These are phyloP conservation scores for Tulasnella sp. DNA, from an alignment of 768 basidiomycete species.

Conservation along the genomic window DNA sequence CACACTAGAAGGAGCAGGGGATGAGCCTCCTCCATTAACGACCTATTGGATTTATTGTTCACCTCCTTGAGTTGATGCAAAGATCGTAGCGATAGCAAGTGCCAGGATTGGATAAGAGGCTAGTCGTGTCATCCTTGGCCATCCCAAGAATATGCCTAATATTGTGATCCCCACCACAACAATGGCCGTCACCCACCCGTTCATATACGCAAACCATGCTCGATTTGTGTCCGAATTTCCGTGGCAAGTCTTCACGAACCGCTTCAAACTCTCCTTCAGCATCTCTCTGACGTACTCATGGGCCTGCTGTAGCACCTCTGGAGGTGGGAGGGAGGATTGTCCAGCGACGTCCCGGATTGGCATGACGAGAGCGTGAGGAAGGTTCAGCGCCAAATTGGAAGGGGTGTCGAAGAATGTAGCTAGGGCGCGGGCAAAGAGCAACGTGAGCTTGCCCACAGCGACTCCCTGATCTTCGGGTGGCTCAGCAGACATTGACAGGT, in stretches of 20 bases:
- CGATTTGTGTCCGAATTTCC: constrained; percentile 17
- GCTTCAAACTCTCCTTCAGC: background rate
- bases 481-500: background rate
- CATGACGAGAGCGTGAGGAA: background rate
- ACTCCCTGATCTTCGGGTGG: background rate
- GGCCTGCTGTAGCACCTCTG: background rate
- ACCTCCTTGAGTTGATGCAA: constrained; percentile 18
- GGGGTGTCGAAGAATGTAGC: background rate
- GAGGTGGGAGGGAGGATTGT: background rate
- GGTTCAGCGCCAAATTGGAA: constrained; percentile 9
- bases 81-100: constrained; percentile 16
- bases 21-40: too few species aligned
- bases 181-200: constrained; percentile 10
- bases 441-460: background rate
- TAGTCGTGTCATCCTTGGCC: constrained; percentile 1
- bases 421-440: background rate
- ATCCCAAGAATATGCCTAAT: background rate
- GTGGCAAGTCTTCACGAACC: background rate
- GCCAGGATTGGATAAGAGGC: constrained; percentile 17
- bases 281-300: constrained; percentile 1
- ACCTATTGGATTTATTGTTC: background rate
- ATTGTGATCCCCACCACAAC: constrained; percentile 17
- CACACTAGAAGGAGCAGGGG: constrained; percentile 5
- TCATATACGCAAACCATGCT: constrained; percentile 13
- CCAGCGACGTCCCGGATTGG: background rate